These are phyloP conservation scores for Lactarius hengduanensis DNA, from an alignment of 768 basidiomycete genomes.

Conservation along the genomic window DNA sequence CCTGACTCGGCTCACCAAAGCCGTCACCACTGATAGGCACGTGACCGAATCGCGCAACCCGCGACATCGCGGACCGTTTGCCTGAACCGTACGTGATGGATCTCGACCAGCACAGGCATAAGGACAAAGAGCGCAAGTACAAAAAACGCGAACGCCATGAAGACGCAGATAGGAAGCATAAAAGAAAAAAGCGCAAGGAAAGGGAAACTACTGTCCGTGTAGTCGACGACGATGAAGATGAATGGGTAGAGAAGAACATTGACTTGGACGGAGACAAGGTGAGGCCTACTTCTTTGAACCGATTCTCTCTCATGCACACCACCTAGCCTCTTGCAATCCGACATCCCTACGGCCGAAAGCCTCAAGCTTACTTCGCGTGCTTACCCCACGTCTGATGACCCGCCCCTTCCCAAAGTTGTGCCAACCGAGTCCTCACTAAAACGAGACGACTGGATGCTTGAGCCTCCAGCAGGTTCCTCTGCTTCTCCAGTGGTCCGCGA, in stretches of 20 bases:
- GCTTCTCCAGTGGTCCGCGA: conserved; percentile 33
- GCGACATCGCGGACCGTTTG: background rate
- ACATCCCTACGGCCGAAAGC: conserved; percentile 74
- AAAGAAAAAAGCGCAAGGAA: conserved; percentile 38
- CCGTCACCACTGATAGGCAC: background rate
- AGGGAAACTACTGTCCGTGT: conserved; percentile 45
- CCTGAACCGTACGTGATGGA: conserved; percentile 8
- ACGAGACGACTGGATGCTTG: conserved; percentile 91
- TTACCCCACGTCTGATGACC: conserved; percentile 43
- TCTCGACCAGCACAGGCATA: conserved; percentile 38
- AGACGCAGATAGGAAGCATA: conserved; percentile 40
- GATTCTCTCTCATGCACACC: conserved; percentile 10
- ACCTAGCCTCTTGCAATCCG: conserved; percentile 59
- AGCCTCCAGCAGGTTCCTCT: conserved; percentile 38
- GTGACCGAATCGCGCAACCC: background rate
- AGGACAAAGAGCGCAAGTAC: conserved; percentile 43
- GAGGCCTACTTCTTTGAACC: conserved; percentile 19
- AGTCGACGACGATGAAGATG: conserved; percentile 74
- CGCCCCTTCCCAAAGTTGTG: conserved; percentile 45
- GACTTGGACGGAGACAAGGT: conserved; percentile 75
- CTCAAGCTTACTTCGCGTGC: conserved; percentile 67
- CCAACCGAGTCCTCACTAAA: conserved; percentile 51
- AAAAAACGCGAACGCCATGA: conserved; percentile 55
- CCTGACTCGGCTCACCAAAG: background rate
- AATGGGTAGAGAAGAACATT: conserved; percentile 90